Conservation (phyloP, 805 yeast genomes). For the Saccharomycopsis babjevae region DNA sequence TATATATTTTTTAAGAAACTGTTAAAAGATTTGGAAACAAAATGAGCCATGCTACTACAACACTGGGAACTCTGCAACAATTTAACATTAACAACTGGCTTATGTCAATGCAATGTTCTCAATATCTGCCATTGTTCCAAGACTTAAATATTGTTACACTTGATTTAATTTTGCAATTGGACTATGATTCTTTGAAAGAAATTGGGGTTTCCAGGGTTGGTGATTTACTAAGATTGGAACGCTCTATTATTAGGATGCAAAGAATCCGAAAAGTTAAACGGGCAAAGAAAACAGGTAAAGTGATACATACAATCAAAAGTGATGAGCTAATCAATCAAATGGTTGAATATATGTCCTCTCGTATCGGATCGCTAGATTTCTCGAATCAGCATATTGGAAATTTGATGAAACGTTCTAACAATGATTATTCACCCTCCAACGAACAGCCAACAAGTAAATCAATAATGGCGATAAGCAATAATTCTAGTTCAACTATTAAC, state of each 20-base stretch:
- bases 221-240: constrained; percentile 63
- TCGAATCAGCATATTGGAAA: not conserved
- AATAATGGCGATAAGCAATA: not conserved
- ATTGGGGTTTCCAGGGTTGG: constrained; percentile 73
- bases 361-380: not conserved
- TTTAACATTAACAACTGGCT: constrained; percentile 13
- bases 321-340: constrained; percentile 13
- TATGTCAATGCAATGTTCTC: constrained; percentile 14
- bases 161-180: constrained; percentile 27
- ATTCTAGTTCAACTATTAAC: constrained; percentile 11
- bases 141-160: constrained; percentile 10
- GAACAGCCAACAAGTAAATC: not conserved
- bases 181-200: constrained; percentile 53
- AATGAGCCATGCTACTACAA: not conserved
- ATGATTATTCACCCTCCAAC: not conserved
- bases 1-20: not conserved
- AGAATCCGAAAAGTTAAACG: not conserved
- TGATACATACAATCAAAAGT: not conserved
- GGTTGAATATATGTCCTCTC: not conserved
- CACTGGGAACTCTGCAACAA: not conserved
- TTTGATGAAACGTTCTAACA: not conserved
- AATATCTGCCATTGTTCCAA: constrained; percentile 10
- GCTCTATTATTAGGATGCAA: constrained; percentile 35
- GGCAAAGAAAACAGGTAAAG: not conserved
- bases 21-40: not conserved